Percentiles rank a stretch among this genome's conserved stretches.
Evolutionary conservation across 1,284 basidiomycete species (phyloP).

Genomic region (Pulveroboletus sp.): DNA sequence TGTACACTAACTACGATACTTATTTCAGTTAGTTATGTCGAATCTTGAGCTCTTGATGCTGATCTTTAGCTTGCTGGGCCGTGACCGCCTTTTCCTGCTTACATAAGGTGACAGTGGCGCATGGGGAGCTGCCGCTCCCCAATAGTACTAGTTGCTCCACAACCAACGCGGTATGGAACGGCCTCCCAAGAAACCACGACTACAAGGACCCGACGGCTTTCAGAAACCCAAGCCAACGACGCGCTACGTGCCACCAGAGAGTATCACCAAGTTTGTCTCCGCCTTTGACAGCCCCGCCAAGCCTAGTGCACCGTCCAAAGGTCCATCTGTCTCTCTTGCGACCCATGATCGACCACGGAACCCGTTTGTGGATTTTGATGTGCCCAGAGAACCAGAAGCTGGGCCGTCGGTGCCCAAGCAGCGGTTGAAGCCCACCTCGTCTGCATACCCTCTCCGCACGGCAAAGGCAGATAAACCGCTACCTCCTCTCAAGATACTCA

Average conservation of each 20-base stretch:
- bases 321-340: not conserved
- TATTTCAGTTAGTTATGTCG: no score
- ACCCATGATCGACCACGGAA: constrained; percentile 23
- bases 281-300: constrained; percentile 24
- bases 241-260: constrained; percentile 33
- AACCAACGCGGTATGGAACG: constrained; percentile 32
- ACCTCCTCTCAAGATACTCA: constrained; percentile 20
- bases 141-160: no score
- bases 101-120: no score
- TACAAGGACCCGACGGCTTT: constrained; percentile 35
- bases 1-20: no score
- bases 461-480: not conserved
- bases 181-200: constrained; percentile 28
- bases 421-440: constrained; percentile 6
- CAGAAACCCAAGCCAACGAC: constrained; percentile 26
- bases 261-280: constrained; percentile 35
- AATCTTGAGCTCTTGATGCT: no score
- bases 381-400: constrained; percentile 7
- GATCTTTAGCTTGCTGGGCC: no score
- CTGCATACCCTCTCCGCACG: constrained; percentile 2
- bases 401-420: constrained; percentile 13
- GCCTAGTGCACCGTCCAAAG: not conserved
- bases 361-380: constrained; percentile 21
- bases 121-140: no score
- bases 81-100: no score